Conservation (phyloP, 805 yeast species). For the Hanseniaspora osmophila region DNA sequence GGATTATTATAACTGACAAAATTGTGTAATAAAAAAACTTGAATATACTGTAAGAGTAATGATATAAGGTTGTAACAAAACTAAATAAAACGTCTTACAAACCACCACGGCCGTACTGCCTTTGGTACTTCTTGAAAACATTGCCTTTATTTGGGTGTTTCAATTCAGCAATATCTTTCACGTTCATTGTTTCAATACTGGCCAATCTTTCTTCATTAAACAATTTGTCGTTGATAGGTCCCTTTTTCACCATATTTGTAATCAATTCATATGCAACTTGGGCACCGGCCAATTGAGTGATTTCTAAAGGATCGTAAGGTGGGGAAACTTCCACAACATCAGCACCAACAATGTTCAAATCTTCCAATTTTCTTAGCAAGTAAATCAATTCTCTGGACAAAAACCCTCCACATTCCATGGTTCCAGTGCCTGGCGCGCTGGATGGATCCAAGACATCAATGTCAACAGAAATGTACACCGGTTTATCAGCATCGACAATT, state of each 20-base stretch:
- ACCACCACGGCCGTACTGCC: background rate
- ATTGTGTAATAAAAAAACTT: no score
- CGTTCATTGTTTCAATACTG: background rate
- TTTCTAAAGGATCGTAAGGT: slow-evolving; percentile 48
- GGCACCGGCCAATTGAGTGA: slow-evolving; percentile 56
- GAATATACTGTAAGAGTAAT: no score
- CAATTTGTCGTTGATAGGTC: slow-evolving; percentile 16
- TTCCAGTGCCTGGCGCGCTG: slow-evolving; percentile 67
- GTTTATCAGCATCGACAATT: slow-evolving; percentile 45
- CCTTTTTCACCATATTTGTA: slow-evolving; percentile 62
- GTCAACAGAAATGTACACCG: slow-evolving; percentile 69
- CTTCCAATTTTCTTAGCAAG: slow-evolving; percentile 44
- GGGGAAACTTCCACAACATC: slow-evolving; percentile 69
- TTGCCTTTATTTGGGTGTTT: background rate
- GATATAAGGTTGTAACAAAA: no score
- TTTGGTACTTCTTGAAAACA: background rate
- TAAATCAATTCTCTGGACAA: slow-evolving; percentile 49
- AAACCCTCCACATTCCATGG: slow-evolving; percentile 67
- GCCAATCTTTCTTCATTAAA: background rate
- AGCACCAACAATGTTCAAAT: slow-evolving; percentile 53
- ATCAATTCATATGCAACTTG: slow-evolving; percentile 58
- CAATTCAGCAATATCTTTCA: background rate
- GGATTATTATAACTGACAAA: no score
- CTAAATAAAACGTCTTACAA: no score
- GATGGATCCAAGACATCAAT: slow-evolving; percentile 67